Conservation (phyloP, 1,284 basidiomycete genomes). For the Xerocomus minutiporus region DNA sequence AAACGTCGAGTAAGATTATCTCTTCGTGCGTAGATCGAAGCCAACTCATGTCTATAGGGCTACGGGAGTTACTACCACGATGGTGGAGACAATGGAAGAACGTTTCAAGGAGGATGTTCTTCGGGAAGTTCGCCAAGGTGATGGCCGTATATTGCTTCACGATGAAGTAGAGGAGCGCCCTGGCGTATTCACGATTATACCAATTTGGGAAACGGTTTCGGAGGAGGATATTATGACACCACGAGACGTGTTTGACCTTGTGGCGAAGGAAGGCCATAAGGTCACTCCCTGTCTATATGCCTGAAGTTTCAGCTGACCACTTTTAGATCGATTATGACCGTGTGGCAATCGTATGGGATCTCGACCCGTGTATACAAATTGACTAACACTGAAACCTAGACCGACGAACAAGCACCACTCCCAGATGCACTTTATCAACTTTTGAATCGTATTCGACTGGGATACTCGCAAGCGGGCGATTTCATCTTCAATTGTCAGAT, state of each 20-base stretch:
- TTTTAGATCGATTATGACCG: constrained; percentile 81
- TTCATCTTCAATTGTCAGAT: constrained; percentile 89
- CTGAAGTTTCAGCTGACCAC: constrained; percentile 7
- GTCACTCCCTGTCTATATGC: constrained; percentile 29
- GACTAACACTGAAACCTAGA: constrained; percentile 45
- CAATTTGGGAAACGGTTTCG: constrained; percentile 82
- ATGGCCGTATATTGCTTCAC: constrained; percentile 85
- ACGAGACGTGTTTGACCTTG: constrained; percentile 74
- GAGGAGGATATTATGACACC: constrained; percentile 93
- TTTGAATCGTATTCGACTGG: constrained; percentile 66
- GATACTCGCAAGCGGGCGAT: constrained; percentile 64
- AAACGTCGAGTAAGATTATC: constrained; percentile 79
- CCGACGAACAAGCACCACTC: constrained; percentile 93
- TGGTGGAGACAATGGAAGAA: constrained; percentile 92
- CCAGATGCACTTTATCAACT: constrained; percentile 80
- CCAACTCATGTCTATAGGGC: constrained; percentile 47
- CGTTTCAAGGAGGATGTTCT: constrained; percentile 89
- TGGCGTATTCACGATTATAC: constrained; percentile 84
- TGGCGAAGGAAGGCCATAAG: constrained; percentile 74
- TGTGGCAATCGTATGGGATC: constrained; percentile 68
- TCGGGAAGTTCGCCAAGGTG: constrained; percentile 67
- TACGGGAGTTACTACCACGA: constrained; percentile 88
- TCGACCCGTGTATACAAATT: background rate
- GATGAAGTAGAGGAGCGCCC: constrained; percentile 95
- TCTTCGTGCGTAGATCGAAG: background rate